Percentiles rank a stretch among this genome's conserved stretches.
These are phyloP conservation scores for Pilobolus umbonatus DNA, from an alignment of 192 early-diverging fungal species.

Conservation along the genomic window DNA sequence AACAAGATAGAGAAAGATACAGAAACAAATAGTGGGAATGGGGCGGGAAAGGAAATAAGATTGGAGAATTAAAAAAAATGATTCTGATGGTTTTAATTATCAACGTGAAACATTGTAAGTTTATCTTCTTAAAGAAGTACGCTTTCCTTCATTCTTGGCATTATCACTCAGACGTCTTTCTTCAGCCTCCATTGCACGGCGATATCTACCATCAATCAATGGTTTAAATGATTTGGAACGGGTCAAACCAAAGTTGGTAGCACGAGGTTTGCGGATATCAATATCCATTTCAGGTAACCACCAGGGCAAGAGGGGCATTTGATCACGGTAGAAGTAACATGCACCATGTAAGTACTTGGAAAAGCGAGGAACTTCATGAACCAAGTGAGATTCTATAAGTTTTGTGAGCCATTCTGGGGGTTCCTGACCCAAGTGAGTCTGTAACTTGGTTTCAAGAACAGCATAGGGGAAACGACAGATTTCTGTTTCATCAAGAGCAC, in stretches of 20 bases:
- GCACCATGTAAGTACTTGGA: slow-evolving; percentile 47
- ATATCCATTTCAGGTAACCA: slow-evolving; percentile 51
- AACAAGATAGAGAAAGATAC: too few species aligned
- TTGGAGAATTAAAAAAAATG: too few species aligned
- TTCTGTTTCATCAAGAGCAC: slow-evolving; percentile 40
- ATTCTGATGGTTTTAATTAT: too few species aligned
- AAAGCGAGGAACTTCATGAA: slow-evolving; percentile 48
- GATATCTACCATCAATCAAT: slow-evolving; percentile 31
- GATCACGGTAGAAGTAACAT: slow-evolving; percentile 39
- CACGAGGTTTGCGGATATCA: slow-evolving; percentile 45
- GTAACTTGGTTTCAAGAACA: slow-evolving; percentile 33
- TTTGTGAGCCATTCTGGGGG: slow-evolving; percentile 39
- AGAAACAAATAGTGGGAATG: too few species aligned
- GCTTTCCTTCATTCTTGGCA: slow-evolving; percentile 40
- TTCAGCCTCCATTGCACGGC: slow-evolving; percentile 28
- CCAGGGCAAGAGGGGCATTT: slow-evolving; percentile 44
- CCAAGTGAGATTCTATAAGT: slow-evolving; percentile 37
- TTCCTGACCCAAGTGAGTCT: slow-evolving; percentile 50
- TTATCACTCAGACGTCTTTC: slow-evolving; percentile 22
- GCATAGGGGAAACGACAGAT: slow-evolving; percentile 37
- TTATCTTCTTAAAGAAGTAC: too few species aligned
- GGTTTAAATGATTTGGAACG: slow-evolving; percentile 36
- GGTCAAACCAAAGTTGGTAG: slow-evolving; percentile 31
- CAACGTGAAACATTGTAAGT: too few species aligned
- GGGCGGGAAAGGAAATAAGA: too few species aligned